phyloP scores from a whole-genome alignment of 768 basidiomycete species.

The Mycena capillaripes region DNA sequence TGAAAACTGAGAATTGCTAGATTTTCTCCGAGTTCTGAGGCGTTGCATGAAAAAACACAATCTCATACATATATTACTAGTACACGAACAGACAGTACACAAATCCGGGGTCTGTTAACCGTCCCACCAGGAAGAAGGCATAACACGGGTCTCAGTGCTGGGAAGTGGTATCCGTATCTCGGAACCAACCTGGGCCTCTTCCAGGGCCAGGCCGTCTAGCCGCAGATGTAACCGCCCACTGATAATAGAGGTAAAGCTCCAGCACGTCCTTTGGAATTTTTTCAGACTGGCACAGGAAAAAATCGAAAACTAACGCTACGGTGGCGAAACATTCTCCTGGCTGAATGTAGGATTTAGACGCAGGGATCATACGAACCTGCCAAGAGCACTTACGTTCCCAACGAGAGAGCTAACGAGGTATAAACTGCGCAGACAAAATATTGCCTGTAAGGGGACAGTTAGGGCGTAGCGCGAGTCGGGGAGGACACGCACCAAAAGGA shows the following conservation, averaged over 20 bases:
- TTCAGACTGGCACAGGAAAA: neutral
- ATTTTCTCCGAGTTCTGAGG: too few relatives aligned
- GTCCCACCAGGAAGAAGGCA: neutral
- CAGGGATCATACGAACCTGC: too few relatives aligned
- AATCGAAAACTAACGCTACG: neutral
- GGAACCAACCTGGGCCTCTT: neutral
- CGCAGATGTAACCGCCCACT: slow-evolving; percentile 10
- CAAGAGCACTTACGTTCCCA: neutral
- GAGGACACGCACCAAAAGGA: neutral
- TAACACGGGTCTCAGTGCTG: neutral
- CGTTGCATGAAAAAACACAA: too few relatives aligned
- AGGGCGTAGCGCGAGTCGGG: too few relatives aligned
- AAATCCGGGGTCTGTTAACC: too few relatives aligned
- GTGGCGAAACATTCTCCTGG: slow-evolving; percentile 10
- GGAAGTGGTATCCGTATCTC: neutral
- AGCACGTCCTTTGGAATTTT: neutral
- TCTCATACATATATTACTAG: too few relatives aligned
- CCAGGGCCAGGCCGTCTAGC: neutral
- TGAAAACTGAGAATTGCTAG: neutral
- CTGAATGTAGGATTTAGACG: neutral
- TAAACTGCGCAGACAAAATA: neutral
- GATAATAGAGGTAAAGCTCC: slow-evolving; percentile 11
- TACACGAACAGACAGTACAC: too few relatives aligned
- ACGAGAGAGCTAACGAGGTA: neutral
- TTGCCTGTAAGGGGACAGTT: neutral